phyloP scores from a whole-genome alignment of 768 basidiomycete species.

The Suillus paluster region DNA sequence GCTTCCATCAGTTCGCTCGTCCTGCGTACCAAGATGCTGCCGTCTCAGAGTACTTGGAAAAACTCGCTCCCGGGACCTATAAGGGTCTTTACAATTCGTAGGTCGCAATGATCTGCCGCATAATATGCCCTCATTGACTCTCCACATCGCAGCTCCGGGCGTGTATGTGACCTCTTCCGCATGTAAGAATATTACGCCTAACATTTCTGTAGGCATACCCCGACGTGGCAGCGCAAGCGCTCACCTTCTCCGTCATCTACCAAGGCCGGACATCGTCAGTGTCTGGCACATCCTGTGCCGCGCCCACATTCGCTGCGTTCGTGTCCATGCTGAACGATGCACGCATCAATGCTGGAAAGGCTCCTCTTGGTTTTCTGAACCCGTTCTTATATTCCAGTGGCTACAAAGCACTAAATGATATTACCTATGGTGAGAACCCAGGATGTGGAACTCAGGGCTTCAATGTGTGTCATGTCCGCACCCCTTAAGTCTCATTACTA shows the following conservation, averaged over 20 bases:
- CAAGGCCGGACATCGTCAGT: slow-evolving; percentile 43
- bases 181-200: neutral
- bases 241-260: slow-evolving; percentile 52
- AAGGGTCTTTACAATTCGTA: slow-evolving; percentile 64
- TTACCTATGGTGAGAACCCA: slow-evolving; percentile 58
- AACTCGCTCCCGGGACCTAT: slow-evolving; percentile 53
- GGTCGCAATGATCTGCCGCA: slow-evolving; percentile 17
- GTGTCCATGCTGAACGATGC: slow-evolving; percentile 70
- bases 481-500: neutral
- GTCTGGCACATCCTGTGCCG: slow-evolving; percentile 67
- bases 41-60: slow-evolving; percentile 48
- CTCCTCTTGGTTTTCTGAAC: slow-evolving; percentile 68
- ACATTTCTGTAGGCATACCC: slow-evolving; percentile 51
- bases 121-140: slow-evolving; percentile 7
- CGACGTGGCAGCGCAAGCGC: slow-evolving; percentile 67
- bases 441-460: slow-evolving; percentile 70
- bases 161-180: slow-evolving; percentile 43
- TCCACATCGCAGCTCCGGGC: slow-evolving; percentile 44
- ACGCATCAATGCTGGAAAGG: slow-evolving; percentile 45
- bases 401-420: slow-evolving; percentile 51
- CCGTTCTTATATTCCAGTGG: slow-evolving; percentile 55
- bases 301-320: slow-evolving; percentile 67
- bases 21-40: slow-evolving; percentile 57
- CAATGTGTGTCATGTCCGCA: slow-evolving; percentile 50
- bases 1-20: slow-evolving; percentile 46